Evolutionary conservation across 345 rosid species (phyloP).

Genomic region (rapeseed (Brassica napus)): Da-Ae NC_063436.1:14867001-14867500

Average conservation of each 20-base stretch:
- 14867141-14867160: conserved; percentile 5
- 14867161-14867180: background rate
- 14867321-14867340: conserved; percentile 60
- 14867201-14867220: conserved; percentile 49
- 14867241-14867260: conserved; percentile 20
- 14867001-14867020: too few species aligned
- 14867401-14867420: conserved; percentile 57
- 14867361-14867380: conserved; percentile 26
- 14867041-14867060: background rate
- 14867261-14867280: conserved; percentile 20
- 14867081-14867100: conserved; percentile 6
- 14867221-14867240: conserved; percentile 32
- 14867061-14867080: conserved; percentile 25
- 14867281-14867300: background rate
- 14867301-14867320: background rate
- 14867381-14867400: conserved; percentile 16
- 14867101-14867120: background rate
- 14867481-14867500: conserved; percentile 79
- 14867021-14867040: background rate
- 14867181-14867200: background rate
- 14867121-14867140: background rate
- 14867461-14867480: conserved; percentile 98
- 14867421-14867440: conserved; percentile 70
- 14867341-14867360: conserved; percentile 55
- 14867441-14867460: conserved; percentile 93